Base-by-base conservation (phyloP, 176 grass and related monocot species). In the Juncus inflexus region DNA sequence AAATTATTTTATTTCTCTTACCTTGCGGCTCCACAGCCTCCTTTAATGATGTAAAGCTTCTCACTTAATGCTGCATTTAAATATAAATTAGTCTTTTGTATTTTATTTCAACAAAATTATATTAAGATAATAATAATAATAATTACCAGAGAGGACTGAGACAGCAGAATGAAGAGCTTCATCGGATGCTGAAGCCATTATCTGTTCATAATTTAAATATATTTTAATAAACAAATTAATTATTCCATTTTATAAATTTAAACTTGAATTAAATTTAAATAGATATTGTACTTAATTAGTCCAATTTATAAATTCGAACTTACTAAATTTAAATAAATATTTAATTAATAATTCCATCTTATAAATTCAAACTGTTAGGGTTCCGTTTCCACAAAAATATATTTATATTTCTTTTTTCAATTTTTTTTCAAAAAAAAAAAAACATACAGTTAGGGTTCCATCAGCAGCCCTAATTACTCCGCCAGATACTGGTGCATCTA, bases 1-100 rank as follows among this genome's bases (percentile, higher is more conserved):
- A 14, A 15, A 62, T 12, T 63, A 50, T 65, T 12, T 11, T 53
- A 13, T 76, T 49, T 50, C 19, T 78, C 58, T 89, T 81, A 96
- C 91, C 91, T 91, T 75, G 91, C 87, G 36, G 87, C 91, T 90
- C 87, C 91, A 81, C 91, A 96, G 81, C 91, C 91, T 74, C 91
- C 91, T 86, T 77, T 83, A 43, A 96, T 96, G 77, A 91, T 66
- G 83, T 96, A 96, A 75, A 96, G 87, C 60, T 96, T 96, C 70
- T 96, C 87, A 36, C 87, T 91, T 67, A 91, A 70, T 77, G 73
- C 91, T 96, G 91, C 74, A 59, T 76, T 70, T 58, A 36, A 59
- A 57, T 43, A 13, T 42, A 52, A 75, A 50, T 19, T 75, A 43
- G 41, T 69, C 40, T 42, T 70, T 41, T 43, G 42, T 35, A 70